phyloP scores from a whole-genome alignment of 129 eudicot genomes.

The Flaveria sonorensis region DNA sequence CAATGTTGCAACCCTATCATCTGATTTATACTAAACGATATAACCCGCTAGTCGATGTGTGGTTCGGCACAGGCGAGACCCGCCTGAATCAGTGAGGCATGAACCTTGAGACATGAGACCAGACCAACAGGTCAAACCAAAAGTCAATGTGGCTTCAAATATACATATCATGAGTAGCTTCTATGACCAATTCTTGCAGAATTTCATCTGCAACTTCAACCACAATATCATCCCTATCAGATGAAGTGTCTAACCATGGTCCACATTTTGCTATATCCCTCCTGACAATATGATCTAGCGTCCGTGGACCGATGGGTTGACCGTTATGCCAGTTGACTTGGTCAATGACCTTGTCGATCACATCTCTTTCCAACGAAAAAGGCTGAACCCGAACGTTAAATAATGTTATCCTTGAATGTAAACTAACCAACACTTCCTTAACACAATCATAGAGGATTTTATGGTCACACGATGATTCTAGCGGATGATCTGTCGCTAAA shows the following conservation, averaged over 20 bases:
- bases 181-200: slow-evolving; percentile 44
- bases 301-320: slow-evolving; percentile 38
- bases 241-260: slow-evolving; percentile 49
- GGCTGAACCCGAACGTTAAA: slow-evolving; percentile 31
- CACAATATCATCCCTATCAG: slow-evolving; percentile 45
- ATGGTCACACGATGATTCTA: slow-evolving; percentile 36
- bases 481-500: slow-evolving; percentile 19
- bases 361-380: slow-evolving; percentile 39
- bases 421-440: slow-evolving; percentile 49
- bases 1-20: slow-evolving; percentile 23
- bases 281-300: slow-evolving; percentile 48
- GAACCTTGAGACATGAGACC: slow-evolving; percentile 7
- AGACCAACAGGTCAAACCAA: slow-evolving; percentile 24
- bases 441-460: slow-evolving; percentile 53
- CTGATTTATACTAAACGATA: slow-evolving; percentile 3
- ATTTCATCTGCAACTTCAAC: slow-evolving; percentile 50
- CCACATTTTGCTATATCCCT: slow-evolving; percentile 47
- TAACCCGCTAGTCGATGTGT: neutral
- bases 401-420: slow-evolving; percentile 32
- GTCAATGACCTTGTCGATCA: slow-evolving; percentile 52
- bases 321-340: slow-evolving; percentile 50
- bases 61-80: neutral
- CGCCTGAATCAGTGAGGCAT: slow-evolving; percentile 10
- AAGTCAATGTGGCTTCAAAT: slow-evolving; percentile 27
- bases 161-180: slow-evolving; percentile 28